Evolutionary conservation across 257 asterid species (phyloP).

Genomic region (Ehretia macrophylla): DNA sequence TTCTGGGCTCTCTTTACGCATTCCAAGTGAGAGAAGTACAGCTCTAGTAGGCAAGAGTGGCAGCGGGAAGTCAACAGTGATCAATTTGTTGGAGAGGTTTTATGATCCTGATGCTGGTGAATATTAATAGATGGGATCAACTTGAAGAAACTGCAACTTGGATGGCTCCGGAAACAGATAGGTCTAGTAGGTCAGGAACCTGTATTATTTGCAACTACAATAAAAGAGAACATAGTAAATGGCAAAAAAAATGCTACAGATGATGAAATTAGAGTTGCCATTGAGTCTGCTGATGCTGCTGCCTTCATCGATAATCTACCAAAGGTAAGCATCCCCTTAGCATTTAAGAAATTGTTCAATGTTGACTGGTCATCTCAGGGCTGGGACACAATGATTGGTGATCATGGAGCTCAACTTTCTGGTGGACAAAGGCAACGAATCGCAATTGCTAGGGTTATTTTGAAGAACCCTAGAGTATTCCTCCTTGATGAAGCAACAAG

Average conservation of each 20-base stretch:
- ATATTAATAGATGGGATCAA: conserved; percentile 26
- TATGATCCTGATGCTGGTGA: conserved; percentile 33
- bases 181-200: conserved; percentile 40
- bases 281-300: conserved; percentile 26
- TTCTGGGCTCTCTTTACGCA: conserved; percentile 24
- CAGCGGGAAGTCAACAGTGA: conserved; percentile 31
- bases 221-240: conserved; percentile 24
- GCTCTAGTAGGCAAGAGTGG: conserved; percentile 36
- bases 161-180: conserved; percentile 27
- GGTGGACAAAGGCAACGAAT: conserved; percentile 37
- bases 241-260: conserved; percentile 26
- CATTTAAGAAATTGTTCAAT: no score
- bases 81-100: conserved; percentile 27
- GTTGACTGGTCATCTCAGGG: conserved; percentile 19
- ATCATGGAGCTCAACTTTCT: conserved; percentile 31
- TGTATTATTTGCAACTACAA: conserved; percentile 23
- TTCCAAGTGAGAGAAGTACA: conserved; percentile 20
- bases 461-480: conserved; percentile 25
- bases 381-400: conserved; percentile 28
- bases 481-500: conserved; percentile 35
- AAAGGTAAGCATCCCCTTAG: conserved; percentile 12
- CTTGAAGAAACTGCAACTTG: conserved; percentile 21
- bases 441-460: conserved; percentile 30
- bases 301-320: conserved; percentile 24
- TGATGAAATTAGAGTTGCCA: conserved; percentile 17